Conservation (phyloP, 345 rosid species). For the Eucalyptus dawsonii region DNA sequence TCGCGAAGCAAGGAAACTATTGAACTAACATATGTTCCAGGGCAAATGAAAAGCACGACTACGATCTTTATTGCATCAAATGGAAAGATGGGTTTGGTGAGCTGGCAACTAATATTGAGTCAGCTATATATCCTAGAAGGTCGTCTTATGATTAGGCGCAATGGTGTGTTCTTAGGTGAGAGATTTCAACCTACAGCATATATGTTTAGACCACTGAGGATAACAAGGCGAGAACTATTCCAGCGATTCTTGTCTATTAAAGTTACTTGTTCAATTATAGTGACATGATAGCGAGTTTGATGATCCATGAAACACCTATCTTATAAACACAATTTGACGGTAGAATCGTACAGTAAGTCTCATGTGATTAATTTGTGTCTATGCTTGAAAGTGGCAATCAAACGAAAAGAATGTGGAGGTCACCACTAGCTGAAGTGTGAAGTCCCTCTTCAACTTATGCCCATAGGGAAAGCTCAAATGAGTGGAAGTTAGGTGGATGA, state of each 20-base stretch:
- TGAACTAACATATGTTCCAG: background rate
- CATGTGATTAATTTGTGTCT: background rate
- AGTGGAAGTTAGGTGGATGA: background rate
- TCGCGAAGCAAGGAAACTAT: background rate
- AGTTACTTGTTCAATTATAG: background rate
- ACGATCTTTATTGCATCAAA: background rate
- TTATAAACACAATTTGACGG: background rate
- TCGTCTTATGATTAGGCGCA: background rate
- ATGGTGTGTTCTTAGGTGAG: background rate
- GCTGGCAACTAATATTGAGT: background rate
- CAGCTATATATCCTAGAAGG: background rate
- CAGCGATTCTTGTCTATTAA: background rate
- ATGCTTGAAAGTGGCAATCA: background rate
- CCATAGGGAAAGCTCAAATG: background rate
- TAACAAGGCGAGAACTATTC: background rate
- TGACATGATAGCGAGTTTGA: background rate
- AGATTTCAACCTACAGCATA: background rate
- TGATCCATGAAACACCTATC: background rate
- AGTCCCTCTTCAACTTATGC: background rate
- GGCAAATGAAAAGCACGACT: background rate
- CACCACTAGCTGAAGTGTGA: background rate
- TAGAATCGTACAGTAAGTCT: background rate
- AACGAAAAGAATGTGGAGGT: background rate
- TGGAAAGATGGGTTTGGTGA: background rate
- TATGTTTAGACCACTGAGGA: background rate